Evolutionary conservation across 164 flowering plant species (phyloP).

Genomic region (Annona squamosa): DNA sequence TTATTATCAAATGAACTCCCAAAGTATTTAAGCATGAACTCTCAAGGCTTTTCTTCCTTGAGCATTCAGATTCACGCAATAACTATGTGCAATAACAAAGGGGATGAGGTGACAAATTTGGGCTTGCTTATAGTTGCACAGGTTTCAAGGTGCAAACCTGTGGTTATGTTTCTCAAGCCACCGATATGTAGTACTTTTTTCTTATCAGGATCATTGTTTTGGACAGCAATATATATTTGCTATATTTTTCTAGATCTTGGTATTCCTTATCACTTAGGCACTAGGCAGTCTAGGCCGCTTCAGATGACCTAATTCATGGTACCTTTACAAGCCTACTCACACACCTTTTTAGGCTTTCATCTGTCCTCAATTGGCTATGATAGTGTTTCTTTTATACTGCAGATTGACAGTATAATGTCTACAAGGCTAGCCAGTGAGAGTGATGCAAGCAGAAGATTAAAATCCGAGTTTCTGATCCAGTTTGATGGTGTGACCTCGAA

Average conservation of each 20-base stretch:
- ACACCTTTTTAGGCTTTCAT: not conserved
- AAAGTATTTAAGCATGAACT: not conserved
- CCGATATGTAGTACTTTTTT: not conserved
- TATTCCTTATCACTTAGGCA: not conserved
- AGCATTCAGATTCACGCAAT: not conserved
- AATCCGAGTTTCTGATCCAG: constrained; percentile 96
- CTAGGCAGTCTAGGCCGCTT: not conserved
- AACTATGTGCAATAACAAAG: not conserved
- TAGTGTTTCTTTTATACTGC: constrained; percentile 3
- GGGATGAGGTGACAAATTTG: not conserved
- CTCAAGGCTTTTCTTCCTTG: not conserved
- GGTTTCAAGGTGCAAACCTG: too few relatives aligned
- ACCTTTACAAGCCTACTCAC: not conserved
- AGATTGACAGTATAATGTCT: constrained; percentile 98
- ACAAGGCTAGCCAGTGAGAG: constrained; percentile 76
- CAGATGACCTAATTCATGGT: not conserved
- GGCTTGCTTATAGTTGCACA: too few relatives aligned
- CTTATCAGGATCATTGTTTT: not conserved
- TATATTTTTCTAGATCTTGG: not conserved
- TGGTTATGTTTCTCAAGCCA: not conserved
- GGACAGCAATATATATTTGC: not conserved
- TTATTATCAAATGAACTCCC: not conserved
- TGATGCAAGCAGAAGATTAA: constrained; percentile 95
- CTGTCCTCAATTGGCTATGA: not conserved
- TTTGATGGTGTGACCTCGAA: constrained; percentile 96